Conservation (phyloP, 345 rosid genomes). For the Erodium maritimum region DNA sequence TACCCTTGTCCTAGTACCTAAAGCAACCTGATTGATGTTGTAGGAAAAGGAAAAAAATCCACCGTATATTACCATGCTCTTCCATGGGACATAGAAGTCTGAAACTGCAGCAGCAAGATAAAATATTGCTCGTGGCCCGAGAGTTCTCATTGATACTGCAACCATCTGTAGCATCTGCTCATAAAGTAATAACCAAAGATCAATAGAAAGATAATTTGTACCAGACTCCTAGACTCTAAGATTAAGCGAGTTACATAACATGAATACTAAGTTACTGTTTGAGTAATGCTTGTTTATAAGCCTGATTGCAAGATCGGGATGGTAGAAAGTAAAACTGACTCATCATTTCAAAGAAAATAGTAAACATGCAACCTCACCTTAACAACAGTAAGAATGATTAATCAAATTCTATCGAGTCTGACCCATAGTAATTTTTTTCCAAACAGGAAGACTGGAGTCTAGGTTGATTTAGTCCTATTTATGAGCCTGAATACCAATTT, state of each 20-base stretch:
- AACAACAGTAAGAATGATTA: no score
- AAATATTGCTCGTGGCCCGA: slow-evolving; percentile 56
- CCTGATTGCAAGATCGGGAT: background rate
- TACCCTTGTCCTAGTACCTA: no score
- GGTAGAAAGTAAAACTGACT: background rate
- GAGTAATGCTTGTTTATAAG: background rate
- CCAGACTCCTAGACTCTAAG: background rate
- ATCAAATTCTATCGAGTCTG: no score
- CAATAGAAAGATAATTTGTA: background rate
- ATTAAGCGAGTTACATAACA: slow-evolving; percentile 3
- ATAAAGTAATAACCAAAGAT: slow-evolving; percentile 4
- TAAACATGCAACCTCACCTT: no score
- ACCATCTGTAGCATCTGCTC: slow-evolving; percentile 63
- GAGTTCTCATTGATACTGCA: slow-evolving; percentile 36
- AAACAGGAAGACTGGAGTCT: no score
- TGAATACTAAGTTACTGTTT: background rate
- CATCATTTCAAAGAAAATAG: no score
- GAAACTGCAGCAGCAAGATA: slow-evolving; percentile 95
- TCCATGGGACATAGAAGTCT: slow-evolving; percentile 93
- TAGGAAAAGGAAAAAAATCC: background rate
- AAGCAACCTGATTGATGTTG: background rate
- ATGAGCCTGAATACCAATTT: no score
- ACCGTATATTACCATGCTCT: slow-evolving; percentile 56
- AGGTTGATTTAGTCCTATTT: no score
- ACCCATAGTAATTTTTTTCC: no score